Base-by-base conservation (phyloP, 495 filamentous ascomycete genomes). In the Chaetomidium leptoderma region DNA sequence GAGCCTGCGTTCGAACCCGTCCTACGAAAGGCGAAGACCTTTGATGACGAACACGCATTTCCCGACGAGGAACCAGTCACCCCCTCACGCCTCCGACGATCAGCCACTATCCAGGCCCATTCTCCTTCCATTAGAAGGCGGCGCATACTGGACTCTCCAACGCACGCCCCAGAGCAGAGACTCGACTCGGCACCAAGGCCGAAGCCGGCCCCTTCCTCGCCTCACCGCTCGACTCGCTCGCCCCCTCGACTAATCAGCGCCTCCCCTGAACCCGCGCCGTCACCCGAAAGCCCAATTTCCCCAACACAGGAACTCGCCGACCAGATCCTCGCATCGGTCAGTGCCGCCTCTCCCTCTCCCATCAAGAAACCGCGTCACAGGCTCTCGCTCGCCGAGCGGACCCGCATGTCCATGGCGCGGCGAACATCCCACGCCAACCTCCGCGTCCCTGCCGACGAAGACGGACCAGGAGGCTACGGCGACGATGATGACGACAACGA, bases 271-370 rank as follows among this genome's bases (percentile, higher is more conserved):
- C 55, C 42, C 10, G 44, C 61, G 1, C 43, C 61, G 19, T 61
- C 63, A 1, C 63, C 59, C 9, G 59, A 63, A 14, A 37, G 23
- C 0, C 33, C 58, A 13, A 57, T 61, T 51, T 78, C 78, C 6
- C 77, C 76, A n/a, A 74, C 75, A 3, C 72, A 78, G 21, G 71
- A 76, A 36, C 65, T 82, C 24, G 80, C 76, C 8, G 76, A 81
- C 35, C 72, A 79, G 36, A 82, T 87, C 47, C 65, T 88, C 10
- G 77, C 74, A 10, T 83, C 81, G 2, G 78, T 87, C 54, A 58
- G 63, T n/a, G 69, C 66, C 17, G 66, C 66, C 26, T 80, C 79
- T 0, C 79, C 79, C 7, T 81, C 80, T 0, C 80, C 80, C 50
- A 68, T 68, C 70, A 87, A 76, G 67, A 76, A 74, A 46, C 70